phyloP scores from a whole-genome alignment of 1,284 basidiomycete species.

The Schizophyllum amplum region DNA sequence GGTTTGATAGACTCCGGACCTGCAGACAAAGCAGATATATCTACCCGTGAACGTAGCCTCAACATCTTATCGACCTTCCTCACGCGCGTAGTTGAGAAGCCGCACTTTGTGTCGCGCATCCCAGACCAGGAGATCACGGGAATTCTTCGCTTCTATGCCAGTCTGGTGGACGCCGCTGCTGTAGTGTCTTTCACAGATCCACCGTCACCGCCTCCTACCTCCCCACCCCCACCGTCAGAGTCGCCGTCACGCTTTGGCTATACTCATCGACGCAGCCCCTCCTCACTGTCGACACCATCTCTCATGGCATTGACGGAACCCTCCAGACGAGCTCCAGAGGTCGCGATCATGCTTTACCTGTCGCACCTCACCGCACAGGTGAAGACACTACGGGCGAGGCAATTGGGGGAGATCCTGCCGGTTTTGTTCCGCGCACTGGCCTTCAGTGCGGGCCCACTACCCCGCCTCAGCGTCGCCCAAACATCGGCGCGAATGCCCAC shows the following conservation, averaged over 20 bases:
- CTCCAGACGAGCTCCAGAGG: slow-evolving; percentile 43
- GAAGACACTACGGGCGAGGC: slow-evolving; percentile 44
- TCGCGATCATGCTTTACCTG: slow-evolving; percentile 56
- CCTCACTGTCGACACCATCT: slow-evolving; percentile 22
- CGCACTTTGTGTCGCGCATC: slow-evolving; percentile 49
- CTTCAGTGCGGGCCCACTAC: slow-evolving; percentile 53
- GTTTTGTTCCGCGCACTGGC: slow-evolving; percentile 63
- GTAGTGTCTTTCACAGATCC: slow-evolving; percentile 21
- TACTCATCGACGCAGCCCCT: slow-evolving; percentile 14
- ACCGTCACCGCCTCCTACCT: slow-evolving; percentile 16
- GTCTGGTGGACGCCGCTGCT: slow-evolving; percentile 47
- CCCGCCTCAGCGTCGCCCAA: slow-evolving; percentile 47
- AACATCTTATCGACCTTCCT: slow-evolving; percentile 52
- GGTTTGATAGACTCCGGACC: slow-evolving; percentile 33
- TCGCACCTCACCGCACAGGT: slow-evolving; percentile 51
- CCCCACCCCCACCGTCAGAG: slow-evolving; percentile 18
- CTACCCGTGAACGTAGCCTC: slow-evolving; percentile 54
- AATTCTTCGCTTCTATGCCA: slow-evolving; percentile 50
- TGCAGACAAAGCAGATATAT: slow-evolving; percentile 33
- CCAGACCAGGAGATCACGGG: slow-evolving; percentile 45
- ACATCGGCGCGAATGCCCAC: slow-evolving; percentile 27
- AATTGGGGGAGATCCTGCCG: slow-evolving; percentile 51
- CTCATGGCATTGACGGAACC: slow-evolving; percentile 18
- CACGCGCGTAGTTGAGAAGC: slow-evolving; percentile 36
- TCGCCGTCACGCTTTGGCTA: slow-evolving; percentile 8